A percentile compares a stretch with the other conserved stretches of the same genome.
These are phyloP conservation scores for Euphorbia celastroides DNA, from an alignment of 441 rosid genomes.

Conservation along the genomic window DNA sequence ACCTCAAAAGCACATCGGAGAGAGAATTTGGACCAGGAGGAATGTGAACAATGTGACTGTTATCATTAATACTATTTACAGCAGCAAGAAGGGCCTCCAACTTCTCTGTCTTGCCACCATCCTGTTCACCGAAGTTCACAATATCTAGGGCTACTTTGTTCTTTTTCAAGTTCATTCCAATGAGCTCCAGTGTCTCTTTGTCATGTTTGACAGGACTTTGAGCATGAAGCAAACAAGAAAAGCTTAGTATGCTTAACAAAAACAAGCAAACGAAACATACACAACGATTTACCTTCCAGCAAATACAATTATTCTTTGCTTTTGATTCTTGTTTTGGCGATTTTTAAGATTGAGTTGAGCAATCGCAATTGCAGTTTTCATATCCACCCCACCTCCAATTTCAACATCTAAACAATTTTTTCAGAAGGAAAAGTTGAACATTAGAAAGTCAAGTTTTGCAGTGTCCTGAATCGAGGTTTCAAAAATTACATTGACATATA, in stretches of 20 bases:
- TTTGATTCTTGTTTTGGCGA: conserved; percentile 94
- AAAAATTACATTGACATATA: no score
- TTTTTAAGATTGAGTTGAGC: conserved; percentile 97
- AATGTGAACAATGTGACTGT: conserved; percentile 83
- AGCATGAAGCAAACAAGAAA: conserved; percentile 15
- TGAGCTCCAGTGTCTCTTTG: conserved; percentile 68
- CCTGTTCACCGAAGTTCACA: conserved; percentile 87
- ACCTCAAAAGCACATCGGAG: conserved; percentile 90
- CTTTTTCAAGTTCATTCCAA: conserved; percentile 88
- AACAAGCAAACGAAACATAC: conserved; percentile 4
- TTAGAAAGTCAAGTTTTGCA: no score
- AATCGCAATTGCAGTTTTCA: conserved; percentile 71
- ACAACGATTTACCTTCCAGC: conserved; percentile 68
- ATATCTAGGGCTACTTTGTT: conserved; percentile 90
- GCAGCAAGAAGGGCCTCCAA: conserved; percentile 78
- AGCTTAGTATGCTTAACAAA: conserved; percentile 11
- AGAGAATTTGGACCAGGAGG: conserved; percentile 86
- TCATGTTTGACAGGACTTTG: conserved; percentile 77
- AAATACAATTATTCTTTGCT: conserved; percentile 83
- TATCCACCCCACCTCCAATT: conserved; percentile 84
- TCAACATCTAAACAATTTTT: conserved; percentile 55
- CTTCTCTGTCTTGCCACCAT: conserved; percentile 75
- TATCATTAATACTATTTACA: conserved; percentile 78
- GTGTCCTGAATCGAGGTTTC: no score
- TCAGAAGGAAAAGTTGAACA: not conserved